phyloP scores from a whole-genome alignment of 495 filamentous ascomycete genomes.

The Pseudomonodictys pantanalensis region DNA sequence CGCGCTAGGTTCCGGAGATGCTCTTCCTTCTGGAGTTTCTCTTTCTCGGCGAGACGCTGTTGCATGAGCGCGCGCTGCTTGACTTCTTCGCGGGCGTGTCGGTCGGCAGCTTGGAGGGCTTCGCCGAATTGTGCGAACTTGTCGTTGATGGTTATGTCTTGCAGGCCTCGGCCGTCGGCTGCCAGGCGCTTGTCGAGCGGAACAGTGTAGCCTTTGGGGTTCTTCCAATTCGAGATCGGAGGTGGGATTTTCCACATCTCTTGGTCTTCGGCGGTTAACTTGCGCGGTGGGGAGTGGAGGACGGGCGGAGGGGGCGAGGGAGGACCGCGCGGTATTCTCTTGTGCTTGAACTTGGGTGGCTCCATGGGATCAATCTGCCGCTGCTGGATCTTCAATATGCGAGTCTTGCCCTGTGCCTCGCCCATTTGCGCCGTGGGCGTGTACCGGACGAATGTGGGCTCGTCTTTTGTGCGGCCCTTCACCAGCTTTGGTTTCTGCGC shows the following conservation, averaged over 20 bases:
- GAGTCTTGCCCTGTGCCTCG: conserved; percentile 81
- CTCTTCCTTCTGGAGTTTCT: conserved; percentile 90
- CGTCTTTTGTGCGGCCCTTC: conserved; percentile 68
- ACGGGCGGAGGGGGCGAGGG: conserved; percentile 90
- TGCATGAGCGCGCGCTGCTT: conserved; percentile 92
- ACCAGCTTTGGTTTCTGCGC: conserved; percentile 96
- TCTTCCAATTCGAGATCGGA: conserved; percentile 98
- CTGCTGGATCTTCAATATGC: conserved; percentile 98
- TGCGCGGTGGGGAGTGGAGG: conserved; percentile 92
- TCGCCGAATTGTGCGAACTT: conserved; percentile 97
- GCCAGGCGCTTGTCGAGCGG: conserved; percentile 94
- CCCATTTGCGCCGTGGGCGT: conserved; percentile 98
- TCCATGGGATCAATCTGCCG: conserved; percentile 95
- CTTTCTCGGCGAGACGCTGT: conserved; percentile 93
- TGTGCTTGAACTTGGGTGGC: conserved; percentile 96
- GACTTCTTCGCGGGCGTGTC: conserved; percentile 94
- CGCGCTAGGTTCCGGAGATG: conserved; percentile 85
- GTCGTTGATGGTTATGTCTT: conserved; percentile 97
- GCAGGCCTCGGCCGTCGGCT: conserved; percentile 87
- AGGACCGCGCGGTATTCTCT: conserved; percentile 94
- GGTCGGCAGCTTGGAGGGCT: conserved; percentile 87
- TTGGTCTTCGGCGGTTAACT: conserved; percentile 95
- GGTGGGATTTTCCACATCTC: conserved; percentile 96
- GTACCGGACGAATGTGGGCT: conserved; percentile 92
- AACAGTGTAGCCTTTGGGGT: conserved; percentile 96